Percentiles rank a stretch among this genome's conserved stretches.
These are phyloP conservation scores for Flaveria trinervia DNA, from an alignment of 129 eudicot species.

Conservation along the genomic window DNA sequence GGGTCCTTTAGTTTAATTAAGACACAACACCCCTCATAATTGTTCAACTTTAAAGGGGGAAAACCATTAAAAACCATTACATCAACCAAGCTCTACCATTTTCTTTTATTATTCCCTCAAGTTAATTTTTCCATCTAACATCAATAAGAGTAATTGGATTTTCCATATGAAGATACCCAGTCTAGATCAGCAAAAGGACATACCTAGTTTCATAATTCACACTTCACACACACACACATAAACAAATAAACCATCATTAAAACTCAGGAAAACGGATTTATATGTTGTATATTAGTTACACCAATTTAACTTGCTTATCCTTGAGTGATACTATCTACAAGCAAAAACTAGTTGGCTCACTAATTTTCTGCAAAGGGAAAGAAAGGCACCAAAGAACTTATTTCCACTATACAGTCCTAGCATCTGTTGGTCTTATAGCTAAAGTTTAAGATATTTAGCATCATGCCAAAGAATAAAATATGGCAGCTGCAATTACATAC, in stretches of 20 bases:
- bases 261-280: background rate
- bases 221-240: background rate
- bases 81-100: background rate
- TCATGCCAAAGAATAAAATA: background rate
- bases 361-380: background rate
- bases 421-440: background rate
- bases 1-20: background rate
- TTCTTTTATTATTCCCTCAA: background rate
- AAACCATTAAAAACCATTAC: background rate
- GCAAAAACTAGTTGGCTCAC: constrained; percentile 10
- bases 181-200: background rate
- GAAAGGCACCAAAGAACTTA: background rate
- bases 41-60: background rate
- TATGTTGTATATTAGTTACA: background rate
- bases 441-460: background rate
- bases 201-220: background rate
- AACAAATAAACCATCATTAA: background rate
- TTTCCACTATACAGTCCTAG: background rate
- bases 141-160: background rate
- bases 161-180: background rate
- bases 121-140: constrained; percentile 2
- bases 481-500: background rate
- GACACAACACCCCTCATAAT: background rate
- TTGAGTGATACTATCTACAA: background rate
- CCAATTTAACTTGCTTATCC: background rate